phyloP scores from a whole-genome alignment of 2,329 filamentous ascomycete species.

The Hymenoscyphus albidus region DNA sequence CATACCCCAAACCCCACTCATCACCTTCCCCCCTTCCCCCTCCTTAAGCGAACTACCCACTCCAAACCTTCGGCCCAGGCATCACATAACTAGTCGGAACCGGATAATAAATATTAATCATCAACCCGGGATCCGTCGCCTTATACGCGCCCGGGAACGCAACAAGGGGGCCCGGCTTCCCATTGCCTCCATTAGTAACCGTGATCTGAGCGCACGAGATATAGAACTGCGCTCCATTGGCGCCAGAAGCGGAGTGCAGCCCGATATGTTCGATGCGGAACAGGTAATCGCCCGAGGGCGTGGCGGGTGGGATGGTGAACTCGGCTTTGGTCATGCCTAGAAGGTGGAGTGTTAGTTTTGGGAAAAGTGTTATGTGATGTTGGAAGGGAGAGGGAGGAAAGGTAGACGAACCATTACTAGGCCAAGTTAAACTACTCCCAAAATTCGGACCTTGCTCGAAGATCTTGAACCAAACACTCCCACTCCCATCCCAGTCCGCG shows the following conservation, averaged over 20 bases:
- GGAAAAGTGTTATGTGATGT: not conserved
- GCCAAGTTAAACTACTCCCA: slow-evolving; percentile 25
- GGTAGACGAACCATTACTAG: slow-evolving; percentile 22
- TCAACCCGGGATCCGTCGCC: slow-evolving; percentile 32
- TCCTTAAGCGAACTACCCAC: slow-evolving; percentile 7
- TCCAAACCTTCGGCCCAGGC: slow-evolving; percentile 30
- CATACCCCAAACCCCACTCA: no score
- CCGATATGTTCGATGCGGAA: slow-evolving; percentile 36
- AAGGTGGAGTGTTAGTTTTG: not conserved
- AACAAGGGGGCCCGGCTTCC: slow-evolving; percentile 34
- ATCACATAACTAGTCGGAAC: slow-evolving; percentile 30
- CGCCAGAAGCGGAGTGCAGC: slow-evolving; percentile 16
- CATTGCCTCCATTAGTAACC: slow-evolving; percentile 38
- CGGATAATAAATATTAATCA: slow-evolving; percentile 37
- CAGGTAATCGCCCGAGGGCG: slow-evolving; percentile 23
- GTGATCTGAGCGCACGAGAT: slow-evolving; percentile 40
- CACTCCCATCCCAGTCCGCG: slow-evolving; percentile 26
- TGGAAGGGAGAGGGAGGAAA: not conserved
- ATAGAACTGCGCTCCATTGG: slow-evolving; percentile 21
- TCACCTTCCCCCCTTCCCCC: no score
- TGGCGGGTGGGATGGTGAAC: slow-evolving; percentile 36
- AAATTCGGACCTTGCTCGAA: slow-evolving; percentile 25
- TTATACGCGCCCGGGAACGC: slow-evolving; percentile 37
- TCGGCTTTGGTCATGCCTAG: slow-evolving; percentile 19
- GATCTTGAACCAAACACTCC: slow-evolving; percentile 32